Evolutionary conservation across 1,284 basidiomycete genomes (phyloP), one percentile per base, ranked within the genome.

Genomic region (Austropuccinia psidii): DNA sequence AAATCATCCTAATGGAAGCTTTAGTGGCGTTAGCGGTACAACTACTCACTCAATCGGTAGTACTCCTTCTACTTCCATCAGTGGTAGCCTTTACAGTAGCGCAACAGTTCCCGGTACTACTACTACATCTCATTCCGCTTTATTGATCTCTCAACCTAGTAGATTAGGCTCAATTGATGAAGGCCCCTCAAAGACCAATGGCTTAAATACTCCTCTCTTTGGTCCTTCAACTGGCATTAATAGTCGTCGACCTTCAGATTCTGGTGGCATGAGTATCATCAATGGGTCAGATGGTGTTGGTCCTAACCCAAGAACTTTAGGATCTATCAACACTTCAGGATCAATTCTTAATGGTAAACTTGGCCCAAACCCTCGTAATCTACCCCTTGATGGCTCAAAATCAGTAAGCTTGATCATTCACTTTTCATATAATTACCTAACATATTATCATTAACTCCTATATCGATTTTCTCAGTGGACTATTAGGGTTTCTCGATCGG

Each of bases 401-500:
- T 61, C 69, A 13, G 69, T 73, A 31, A 49, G 69, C 11, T 67
- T 21, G 5, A 21, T 21, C n/a, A 37, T 19, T 67, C 39, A 54
- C 47, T 58, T 9, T 49, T 21, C 33, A 41, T 6, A 11, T 29
- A 37, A 58, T 67, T 43, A 13, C 13, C 31, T 24, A n/a, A 11
- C 39, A 17, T 47, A 24, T 4, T 4, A 43, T 31, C 31, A n/a
- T 5, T 45, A 15, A 35, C 29, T 21, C 6, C 2, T 39, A 27
- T 39, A 6, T 50, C 31, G 13, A 27, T 50, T 15, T 27, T 64
- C 61, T 13, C n/a, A 73, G 70, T 73, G 70, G 70, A 73, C 70
- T 13, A 79, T 92, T 67, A 87, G 92, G 54, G 88, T 97, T 76
- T 91, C 93, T 80, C 85, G 88, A 55, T 85, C 86, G 27, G 89